phyloP scores from a whole-genome alignment of 2,329 filamentous ascomycete genomes.

The Phaeosphaeriaceae sp. region DNA sequence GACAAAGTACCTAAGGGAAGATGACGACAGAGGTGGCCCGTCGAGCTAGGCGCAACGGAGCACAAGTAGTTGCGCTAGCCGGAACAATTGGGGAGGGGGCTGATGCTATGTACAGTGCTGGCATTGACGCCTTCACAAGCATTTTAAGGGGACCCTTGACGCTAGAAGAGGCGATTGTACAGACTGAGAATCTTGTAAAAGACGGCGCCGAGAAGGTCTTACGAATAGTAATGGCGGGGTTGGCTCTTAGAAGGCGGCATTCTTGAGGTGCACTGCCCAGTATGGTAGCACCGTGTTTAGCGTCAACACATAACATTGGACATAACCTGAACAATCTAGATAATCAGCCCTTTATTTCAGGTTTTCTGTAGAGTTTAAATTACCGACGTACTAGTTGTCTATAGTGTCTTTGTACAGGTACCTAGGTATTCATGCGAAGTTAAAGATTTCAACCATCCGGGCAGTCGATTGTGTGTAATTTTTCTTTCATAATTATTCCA shows the following conservation, averaged over 20 bases:
- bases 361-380: no score
- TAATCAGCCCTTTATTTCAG: no score
- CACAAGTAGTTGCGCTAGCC: conserved; percentile 54
- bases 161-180: conserved; percentile 42
- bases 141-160: conserved; percentile 44
- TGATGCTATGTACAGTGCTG: conserved; percentile 34
- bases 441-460: no score
- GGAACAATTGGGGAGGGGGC: conserved; percentile 40
- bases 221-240: conserved; percentile 47
- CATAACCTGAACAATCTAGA: no score
- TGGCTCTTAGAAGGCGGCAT: conserved; percentile 29
- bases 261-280: conserved; percentile 10
- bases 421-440: no score
- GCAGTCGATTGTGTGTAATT: no score
- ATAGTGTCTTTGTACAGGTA: no score
- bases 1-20: conserved; percentile 60
- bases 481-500: no score
- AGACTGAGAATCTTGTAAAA: conserved; percentile 43
- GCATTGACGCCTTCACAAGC: conserved; percentile 47
- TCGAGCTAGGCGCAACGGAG: conserved; percentile 53
- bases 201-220: conserved; percentile 48
- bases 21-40: conserved; percentile 61
- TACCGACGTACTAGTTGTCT: no score
- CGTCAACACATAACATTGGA: no score
- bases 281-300: not conserved